phyloP scores from a whole-genome alignment of 1,284 basidiomycete species.

The Boletus smithii region DNA sequence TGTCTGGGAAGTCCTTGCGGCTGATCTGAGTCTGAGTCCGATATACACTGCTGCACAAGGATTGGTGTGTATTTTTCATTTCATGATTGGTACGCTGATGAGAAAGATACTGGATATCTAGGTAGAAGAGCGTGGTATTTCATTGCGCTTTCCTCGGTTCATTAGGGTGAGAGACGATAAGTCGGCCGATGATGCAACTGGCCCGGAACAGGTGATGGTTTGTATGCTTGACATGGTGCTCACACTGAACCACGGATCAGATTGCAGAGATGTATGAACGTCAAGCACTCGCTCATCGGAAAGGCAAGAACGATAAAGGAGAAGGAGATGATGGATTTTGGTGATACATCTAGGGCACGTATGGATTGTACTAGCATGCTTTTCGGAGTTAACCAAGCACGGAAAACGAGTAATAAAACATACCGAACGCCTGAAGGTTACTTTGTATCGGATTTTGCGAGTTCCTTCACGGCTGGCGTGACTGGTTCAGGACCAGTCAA shows the following conservation, averaged over 20 bases:
- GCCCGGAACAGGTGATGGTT: conserved; percentile 76
- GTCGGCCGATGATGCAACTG: conserved; percentile 85
- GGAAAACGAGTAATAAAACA: neutral
- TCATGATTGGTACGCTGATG: conserved; percentile 1
- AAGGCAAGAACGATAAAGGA: conserved; percentile 67
- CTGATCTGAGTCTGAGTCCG: conserved; percentile 94
- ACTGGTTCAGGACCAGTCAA: conserved; percentile 38
- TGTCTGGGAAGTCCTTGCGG: conserved; percentile 98
- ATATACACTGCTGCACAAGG: conserved; percentile 98
- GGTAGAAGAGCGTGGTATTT: conserved; percentile 89
- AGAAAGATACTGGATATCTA: conserved; percentile 30
- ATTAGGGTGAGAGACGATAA: conserved; percentile 93
- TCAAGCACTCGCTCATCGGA: conserved; percentile 77
- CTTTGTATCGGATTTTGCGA: conserved; percentile 37
- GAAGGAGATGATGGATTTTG: conserved; percentile 87
- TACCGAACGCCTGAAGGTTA: conserved; percentile 10
- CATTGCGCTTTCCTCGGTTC: conserved; percentile 94
- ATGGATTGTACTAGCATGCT: conserved; percentile 13
- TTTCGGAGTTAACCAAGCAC: conserved; percentile 1
- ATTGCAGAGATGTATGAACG: conserved; percentile 94
- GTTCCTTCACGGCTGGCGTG: conserved; percentile 49
- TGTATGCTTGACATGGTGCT: neutral
- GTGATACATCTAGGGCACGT: conserved; percentile 41
- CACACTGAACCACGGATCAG: conserved; percentile 41
- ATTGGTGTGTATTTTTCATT: conserved; percentile 55